Conservation (phyloP, 2,329 filamentous ascomycete genomes). For the Colletotrichum sp. region DNA sequence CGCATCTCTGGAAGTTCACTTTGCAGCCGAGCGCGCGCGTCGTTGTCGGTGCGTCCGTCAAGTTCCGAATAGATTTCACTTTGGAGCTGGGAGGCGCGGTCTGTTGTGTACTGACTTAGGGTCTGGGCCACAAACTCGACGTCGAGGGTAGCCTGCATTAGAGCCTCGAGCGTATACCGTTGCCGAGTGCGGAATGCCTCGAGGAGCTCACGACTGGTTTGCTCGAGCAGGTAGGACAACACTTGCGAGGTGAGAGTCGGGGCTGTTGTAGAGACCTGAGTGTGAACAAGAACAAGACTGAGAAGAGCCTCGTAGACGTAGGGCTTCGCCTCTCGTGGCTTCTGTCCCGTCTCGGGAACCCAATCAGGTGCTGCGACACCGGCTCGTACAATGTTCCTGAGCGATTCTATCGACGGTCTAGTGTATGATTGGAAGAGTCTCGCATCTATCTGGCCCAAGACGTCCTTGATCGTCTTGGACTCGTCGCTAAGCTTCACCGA, state of each 20-base stretch:
- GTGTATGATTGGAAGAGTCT: constrained; percentile 94
- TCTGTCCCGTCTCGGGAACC: constrained; percentile 62
- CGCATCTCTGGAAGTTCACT: constrained; percentile 90
- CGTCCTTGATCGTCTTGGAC: constrained; percentile 87
- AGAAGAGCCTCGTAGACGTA: constrained; percentile 92
- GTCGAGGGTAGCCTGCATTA: constrained; percentile 97
- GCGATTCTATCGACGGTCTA: constrained; percentile 70
- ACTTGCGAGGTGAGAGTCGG: constrained; percentile 79
- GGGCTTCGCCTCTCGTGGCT: constrained; percentile 77
- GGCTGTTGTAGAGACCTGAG: constrained; percentile 82
- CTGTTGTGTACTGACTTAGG: constrained; percentile 82
- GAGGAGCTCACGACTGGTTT: constrained; percentile 80
- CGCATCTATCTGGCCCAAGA: constrained; percentile 87
- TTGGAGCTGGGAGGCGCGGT: constrained; percentile 80
- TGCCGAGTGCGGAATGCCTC: constrained; percentile 74
- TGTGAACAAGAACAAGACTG: constrained; percentile 87
- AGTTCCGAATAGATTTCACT: constrained; percentile 91
- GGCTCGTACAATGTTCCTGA: constrained; percentile 72
- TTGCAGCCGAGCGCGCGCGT: constrained; percentile 80
- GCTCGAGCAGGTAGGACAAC: constrained; percentile 84
- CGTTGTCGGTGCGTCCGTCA: constrained; percentile 87
- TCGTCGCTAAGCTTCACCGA: constrained; percentile 94
- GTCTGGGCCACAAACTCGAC: constrained; percentile 98
- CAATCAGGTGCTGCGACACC: constrained; percentile 77
- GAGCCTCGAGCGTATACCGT: constrained; percentile 75